These are phyloP conservation scores for Fagopyrum tataricum DNA, from an alignment of 148 eudicot species.

Conservation along the genomic window DNA sequence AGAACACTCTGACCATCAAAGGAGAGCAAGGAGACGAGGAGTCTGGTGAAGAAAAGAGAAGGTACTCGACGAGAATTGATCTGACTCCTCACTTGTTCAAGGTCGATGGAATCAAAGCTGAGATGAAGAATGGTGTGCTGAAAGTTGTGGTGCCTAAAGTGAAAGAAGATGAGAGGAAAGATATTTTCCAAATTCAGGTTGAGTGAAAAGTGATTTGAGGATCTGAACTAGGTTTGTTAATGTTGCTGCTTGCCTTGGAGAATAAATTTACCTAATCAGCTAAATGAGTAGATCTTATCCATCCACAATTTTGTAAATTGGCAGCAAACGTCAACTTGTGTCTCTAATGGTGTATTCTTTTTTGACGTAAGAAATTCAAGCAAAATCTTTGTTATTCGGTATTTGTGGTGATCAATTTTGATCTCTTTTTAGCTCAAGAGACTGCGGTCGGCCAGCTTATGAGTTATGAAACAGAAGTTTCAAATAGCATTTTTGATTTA, in stretches of 20 bases:
- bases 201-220: constrained; percentile 18
- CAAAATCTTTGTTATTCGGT: too few relatives aligned
- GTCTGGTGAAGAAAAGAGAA: constrained; percentile 34
- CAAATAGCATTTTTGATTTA: too few relatives aligned
- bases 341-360: not conserved
- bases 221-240: not conserved
- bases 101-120: constrained; percentile 40
- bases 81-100: constrained; percentile 40
- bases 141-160: constrained; percentile 44
- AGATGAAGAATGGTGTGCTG: constrained; percentile 63
- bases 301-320: not conserved
- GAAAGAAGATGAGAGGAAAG: constrained; percentile 50
- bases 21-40: constrained; percentile 48
- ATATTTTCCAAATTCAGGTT: constrained; percentile 38
- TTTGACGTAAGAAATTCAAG: not conserved
- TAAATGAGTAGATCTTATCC: too few relatives aligned
- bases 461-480: too few relatives aligned
- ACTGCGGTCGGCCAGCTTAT: too few relatives aligned
- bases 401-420: too few relatives aligned
- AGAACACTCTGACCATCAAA: constrained; percentile 49
- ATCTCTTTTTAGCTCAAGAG: too few relatives aligned
- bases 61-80: constrained; percentile 46
- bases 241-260: not conserved
- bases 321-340: not conserved
- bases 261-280: not conserved